Percentiles rank a stretch among this genome's conserved stretches.
Conservation (phyloP, 2,329 filamentous ascomycete species). For the Colletotrichum noveboracense region DNA sequence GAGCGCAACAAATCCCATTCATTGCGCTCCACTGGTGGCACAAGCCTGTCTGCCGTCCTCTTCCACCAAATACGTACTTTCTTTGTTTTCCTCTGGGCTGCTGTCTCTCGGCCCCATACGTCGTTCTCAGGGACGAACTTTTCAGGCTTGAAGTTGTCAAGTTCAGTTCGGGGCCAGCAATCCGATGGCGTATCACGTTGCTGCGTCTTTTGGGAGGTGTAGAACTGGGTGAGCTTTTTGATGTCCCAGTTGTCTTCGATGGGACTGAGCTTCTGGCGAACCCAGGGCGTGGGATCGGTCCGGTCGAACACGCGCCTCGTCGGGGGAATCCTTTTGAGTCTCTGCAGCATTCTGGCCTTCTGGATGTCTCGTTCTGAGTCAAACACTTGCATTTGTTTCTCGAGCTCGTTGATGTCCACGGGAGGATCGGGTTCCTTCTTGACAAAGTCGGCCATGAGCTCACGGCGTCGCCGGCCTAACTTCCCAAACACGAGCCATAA, state of each 20-base stretch:
- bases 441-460: constrained; percentile 48
- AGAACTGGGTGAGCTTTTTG: constrained; percentile 45
- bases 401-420: constrained; percentile 44
- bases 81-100: constrained; percentile 41
- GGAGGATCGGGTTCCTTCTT: constrained; percentile 35
- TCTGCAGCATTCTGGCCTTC: constrained; percentile 4
- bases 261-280: constrained; percentile 8
- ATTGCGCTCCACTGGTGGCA: constrained; percentile 57
- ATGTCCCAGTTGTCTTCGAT: constrained; percentile 56
- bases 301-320: neutral
- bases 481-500: constrained; percentile 58
- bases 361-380: neutral
- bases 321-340: neutral
- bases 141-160: constrained; percentile 38
- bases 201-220: constrained; percentile 44
- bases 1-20: constrained; percentile 63
- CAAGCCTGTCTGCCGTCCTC: constrained; percentile 45
- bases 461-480: constrained; percentile 53
- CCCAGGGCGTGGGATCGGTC: constrained; percentile 31
- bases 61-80: constrained; percentile 56
- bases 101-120: constrained; percentile 53
- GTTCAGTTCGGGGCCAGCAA: constrained; percentile 27
- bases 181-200: constrained; percentile 28
- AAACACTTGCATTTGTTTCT: constrained; percentile 23
- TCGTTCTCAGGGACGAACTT: constrained; percentile 45